Evolutionary conservation across 1,284 basidiomycete genomes (phyloP).

Genomic region (Neonothopanus nambi): DNA sequence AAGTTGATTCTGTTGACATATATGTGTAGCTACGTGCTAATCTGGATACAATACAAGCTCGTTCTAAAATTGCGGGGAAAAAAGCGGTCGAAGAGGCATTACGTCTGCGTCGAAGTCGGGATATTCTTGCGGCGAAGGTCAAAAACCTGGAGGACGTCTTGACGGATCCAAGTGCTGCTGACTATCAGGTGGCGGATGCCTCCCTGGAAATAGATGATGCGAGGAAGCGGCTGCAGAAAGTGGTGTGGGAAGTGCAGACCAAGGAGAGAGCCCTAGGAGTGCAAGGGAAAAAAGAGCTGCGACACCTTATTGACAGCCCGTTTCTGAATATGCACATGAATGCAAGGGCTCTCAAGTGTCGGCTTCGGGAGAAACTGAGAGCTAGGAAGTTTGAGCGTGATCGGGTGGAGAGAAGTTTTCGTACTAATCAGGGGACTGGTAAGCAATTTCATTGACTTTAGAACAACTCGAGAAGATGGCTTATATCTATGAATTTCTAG

Average conservation of each 20-base stretch:
- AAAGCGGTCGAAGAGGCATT: not conserved
- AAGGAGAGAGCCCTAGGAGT: not conserved
- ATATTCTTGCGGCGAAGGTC: conserved; percentile 6
- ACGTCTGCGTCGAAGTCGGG: not conserved
- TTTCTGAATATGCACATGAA: conserved; percentile 7
- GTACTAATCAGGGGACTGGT: conserved; percentile 2
- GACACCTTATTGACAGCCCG: not conserved
- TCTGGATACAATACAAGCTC: too few relatives aligned
- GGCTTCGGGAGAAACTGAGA: not conserved
- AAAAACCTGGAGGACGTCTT: not conserved
- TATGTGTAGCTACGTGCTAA: too few relatives aligned
- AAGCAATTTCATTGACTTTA: not conserved
- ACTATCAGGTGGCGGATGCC: too few relatives aligned
- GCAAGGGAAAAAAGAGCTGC: not conserved
- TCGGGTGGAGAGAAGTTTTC: conserved; percentile 2
- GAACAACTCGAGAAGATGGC: too few relatives aligned
- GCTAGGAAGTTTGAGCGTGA: conserved; percentile 12
- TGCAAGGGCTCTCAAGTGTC: conserved; percentile 4
- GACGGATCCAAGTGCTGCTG: too few relatives aligned
- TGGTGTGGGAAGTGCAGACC: not conserved
- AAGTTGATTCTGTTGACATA: conserved; percentile 6
- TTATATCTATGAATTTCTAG: too few relatives aligned
- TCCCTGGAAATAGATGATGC: too few relatives aligned
- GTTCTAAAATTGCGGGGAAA: not conserved
- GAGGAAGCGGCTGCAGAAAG: too few relatives aligned